Conservation (phyloP, 139 green algal species). For the Pleodorina starrii region DNA sequence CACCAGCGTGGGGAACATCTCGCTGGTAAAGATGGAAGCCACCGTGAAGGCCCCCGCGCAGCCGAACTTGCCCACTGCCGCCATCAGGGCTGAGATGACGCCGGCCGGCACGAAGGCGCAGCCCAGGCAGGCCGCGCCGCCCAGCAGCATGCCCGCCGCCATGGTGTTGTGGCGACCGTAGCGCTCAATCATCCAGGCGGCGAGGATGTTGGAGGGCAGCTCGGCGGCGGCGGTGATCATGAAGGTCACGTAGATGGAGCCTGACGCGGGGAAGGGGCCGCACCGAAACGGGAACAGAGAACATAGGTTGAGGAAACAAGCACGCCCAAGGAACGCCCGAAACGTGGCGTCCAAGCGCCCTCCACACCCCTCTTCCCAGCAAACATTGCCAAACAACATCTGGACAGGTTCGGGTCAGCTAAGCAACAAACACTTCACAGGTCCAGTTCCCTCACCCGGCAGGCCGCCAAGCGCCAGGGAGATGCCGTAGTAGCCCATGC, state of each 20-base stretch:
- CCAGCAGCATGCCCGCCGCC: slow-evolving; percentile 53
- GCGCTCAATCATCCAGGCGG: slow-evolving; percentile 50
- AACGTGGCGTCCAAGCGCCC: too few relatives aligned
- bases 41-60: slow-evolving; percentile 63
- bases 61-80: slow-evolving; percentile 64
- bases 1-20: slow-evolving; percentile 68
- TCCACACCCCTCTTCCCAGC: too few relatives aligned
- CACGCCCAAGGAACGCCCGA: too few relatives aligned
- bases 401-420: too few relatives aligned
- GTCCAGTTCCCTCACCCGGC: slow-evolving; percentile 34
- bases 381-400: too few relatives aligned
- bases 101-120: slow-evolving; percentile 55
- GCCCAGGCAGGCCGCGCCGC: slow-evolving; percentile 39
- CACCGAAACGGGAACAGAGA: too few relatives aligned
- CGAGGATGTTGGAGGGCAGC: slow-evolving; percentile 51
- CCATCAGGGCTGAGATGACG: slow-evolving; percentile 35
- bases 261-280: too few relatives aligned
- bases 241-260: slow-evolving; percentile 56
- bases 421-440: too few relatives aligned
- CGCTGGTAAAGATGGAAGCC: slow-evolving; percentile 63
- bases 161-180: slow-evolving; percentile 53
- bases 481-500: slow-evolving; percentile 55
- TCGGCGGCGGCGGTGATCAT: slow-evolving; percentile 48
- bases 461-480: slow-evolving; percentile 37
- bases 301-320: too few relatives aligned